Base-by-base conservation (phyloP, 345 rosid species). In the Salix arbutifolia region DNA sequence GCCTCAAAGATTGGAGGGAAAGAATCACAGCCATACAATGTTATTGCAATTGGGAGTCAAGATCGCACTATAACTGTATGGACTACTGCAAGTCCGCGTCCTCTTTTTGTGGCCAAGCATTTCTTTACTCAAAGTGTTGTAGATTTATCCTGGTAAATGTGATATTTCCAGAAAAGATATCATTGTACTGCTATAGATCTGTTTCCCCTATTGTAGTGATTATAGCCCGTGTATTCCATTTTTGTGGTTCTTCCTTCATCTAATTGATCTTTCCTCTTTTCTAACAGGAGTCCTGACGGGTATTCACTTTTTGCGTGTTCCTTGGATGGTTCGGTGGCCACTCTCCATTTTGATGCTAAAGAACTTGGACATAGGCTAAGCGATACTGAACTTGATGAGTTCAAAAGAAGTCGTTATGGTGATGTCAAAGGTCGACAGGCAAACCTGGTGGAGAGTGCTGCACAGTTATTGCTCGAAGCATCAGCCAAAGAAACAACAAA, bases 1-100 rank as follows among this genome's bases (percentile, higher is more conserved):
- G 80, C 91, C 35, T 85, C 95, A 53, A 92, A 96, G 82, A 79
- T 86, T 71, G 95, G 86, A 78, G 95, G 90, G 50, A 96, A 90
- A 83, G 98, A 96, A 82, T 84, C 87, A 30, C 94, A 92, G 73
- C 91, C 98, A 3, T 96, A 90, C 79, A 94, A 94, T 84, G 89
- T 96, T 71, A 96, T 96, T 84, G 99, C 99, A 56, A 94, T 96
- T 79, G 98, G 99, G 72, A 94, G 99, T 81, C 99, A 96, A 84
- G 99, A 96, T 80, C 99, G 98, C 56, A 96, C 98, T 17, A 91
- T 96, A 85, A 96, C 99, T 58, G 99, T 96, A 1, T 96, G 99
- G 99, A 96, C 99, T 3, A 96, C 99, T 74, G 99, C 92, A 65
- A 91, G 94, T 80, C 90, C 97, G 26, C 97, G 98, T 67, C 99